These are phyloP conservation scores for Colletotrichum aenigma DNA, from an alignment of 2,329 filamentous ascomycete species.

Conservation along the genomic window DNA sequence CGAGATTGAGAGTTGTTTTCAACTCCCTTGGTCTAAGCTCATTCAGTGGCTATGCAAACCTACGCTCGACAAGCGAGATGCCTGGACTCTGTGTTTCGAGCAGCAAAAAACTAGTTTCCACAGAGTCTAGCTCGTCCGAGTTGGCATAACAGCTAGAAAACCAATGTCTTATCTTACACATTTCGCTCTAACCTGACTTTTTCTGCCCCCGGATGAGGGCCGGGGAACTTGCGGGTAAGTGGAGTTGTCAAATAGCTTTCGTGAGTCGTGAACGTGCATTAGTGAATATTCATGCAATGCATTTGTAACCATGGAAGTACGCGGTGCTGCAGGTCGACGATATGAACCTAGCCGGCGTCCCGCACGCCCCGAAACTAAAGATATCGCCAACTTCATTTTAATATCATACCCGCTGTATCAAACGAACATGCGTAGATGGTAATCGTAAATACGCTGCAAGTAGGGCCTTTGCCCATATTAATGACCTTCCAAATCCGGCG, in stretches of 20 bases:
- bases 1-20: not conserved
- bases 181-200: not conserved
- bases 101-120: not conserved
- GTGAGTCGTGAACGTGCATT: not conserved
- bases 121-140: not conserved
- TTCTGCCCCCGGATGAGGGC: not conserved
- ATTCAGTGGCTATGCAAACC: not conserved
- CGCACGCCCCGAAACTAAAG: not conserved
- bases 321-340: not conserved
- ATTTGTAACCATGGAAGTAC: not conserved
- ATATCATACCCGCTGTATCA: not conserved
- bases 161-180: not conserved
- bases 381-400: not conserved
- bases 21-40: not conserved
- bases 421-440: not conserved
- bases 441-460: not conserved
- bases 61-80: not conserved
- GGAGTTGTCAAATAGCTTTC: not conserved
- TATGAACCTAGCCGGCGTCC: not conserved
- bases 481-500: not conserved
- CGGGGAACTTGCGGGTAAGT: not conserved
- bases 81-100: not conserved
- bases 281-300: not conserved
- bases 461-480: not conserved
- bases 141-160: not conserved